These are phyloP conservation scores for Pythium aphanidermatum DNA, from an alignment of 352 stramenopile species.

Conservation along the genomic window DNA sequence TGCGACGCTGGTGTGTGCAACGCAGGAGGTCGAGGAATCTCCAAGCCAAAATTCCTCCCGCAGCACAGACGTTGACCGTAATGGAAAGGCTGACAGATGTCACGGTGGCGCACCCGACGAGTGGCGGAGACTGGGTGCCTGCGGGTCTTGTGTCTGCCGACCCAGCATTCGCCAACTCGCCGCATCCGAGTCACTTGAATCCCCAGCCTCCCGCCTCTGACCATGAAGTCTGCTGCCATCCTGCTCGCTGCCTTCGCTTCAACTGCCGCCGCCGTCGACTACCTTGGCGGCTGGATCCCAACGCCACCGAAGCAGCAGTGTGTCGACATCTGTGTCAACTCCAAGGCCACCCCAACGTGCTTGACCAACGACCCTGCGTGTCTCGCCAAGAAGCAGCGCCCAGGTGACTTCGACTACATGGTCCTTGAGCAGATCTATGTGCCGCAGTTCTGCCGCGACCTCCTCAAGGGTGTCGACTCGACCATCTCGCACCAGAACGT, in stretches of 20 bases:
- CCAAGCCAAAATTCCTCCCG: no score
- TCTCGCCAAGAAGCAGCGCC: conserved; percentile 51
- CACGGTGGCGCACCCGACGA: no score
- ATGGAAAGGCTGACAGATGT: conserved; percentile 2
- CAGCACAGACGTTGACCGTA: neutral
- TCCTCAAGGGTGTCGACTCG: conserved; percentile 59
- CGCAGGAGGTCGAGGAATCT: no score
- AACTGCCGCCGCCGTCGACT: conserved; percentile 34
- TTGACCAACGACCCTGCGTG: conserved; percentile 43
- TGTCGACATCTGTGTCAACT: conserved; percentile 67
- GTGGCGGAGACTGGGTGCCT: no score
- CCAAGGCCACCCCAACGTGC: conserved; percentile 50
- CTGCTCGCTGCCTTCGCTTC: conserved; percentile 8
- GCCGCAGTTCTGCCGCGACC: conserved; percentile 75
- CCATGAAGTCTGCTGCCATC: conserved; percentile 13
- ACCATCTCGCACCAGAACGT: conserved; percentile 81
- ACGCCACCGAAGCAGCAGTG: conserved; percentile 39
- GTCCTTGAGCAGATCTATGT: conserved; percentile 74
- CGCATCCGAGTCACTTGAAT: conserved; percentile 1
- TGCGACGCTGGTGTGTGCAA: no score
- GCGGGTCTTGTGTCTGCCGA: no score
- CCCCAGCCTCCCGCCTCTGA: neutral
- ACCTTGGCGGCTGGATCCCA: conserved; percentile 50
- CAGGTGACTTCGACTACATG: conserved; percentile 72
- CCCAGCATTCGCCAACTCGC: conserved; percentile 14